These are phyloP conservation scores for Hymenoscyphus linearis DNA, from an alignment of 2,329 filamentous ascomycete species.

Conservation along the genomic window DNA sequence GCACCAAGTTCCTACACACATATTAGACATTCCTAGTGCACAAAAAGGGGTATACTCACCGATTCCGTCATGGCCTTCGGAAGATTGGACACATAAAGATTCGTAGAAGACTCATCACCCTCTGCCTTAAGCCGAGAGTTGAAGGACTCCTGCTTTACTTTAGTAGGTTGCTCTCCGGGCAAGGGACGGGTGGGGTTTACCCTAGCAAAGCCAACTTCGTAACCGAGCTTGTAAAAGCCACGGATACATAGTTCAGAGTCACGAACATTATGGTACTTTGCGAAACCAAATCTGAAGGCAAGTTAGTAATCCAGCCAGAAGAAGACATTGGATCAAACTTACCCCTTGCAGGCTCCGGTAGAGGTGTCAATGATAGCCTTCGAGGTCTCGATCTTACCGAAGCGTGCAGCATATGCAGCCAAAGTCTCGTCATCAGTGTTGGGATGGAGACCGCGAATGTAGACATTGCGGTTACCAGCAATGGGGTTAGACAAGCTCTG, in stretches of 20 bases:
- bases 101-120: slow-evolving; percentile 83
- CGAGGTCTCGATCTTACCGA: slow-evolving; percentile 90
- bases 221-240: slow-evolving; percentile 88
- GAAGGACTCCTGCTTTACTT: slow-evolving; percentile 74
- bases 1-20: slow-evolving; percentile 62
- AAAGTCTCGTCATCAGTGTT: slow-evolving; percentile 92
- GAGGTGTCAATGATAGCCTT: slow-evolving; percentile 97
- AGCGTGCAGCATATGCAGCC: slow-evolving; percentile 74
- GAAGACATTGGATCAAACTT: slow-evolving; percentile 30
- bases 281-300: slow-evolving; percentile 78
- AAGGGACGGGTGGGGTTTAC: slow-evolving; percentile 40
- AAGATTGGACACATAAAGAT: slow-evolving; percentile 96
- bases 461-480: slow-evolving; percentile 91
- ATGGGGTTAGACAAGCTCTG: slow-evolving; percentile 92
- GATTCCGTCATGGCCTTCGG: slow-evolving; percentile 89
- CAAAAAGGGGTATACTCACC: slow-evolving; percentile 44
- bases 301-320: slow-evolving; percentile 1
- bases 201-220: slow-evolving; percentile 95
- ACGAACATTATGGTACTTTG: slow-evolving; percentile 83
- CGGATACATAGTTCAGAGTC: slow-evolving; percentile 95
- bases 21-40: slow-evolving; percentile 22
- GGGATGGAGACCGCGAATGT: slow-evolving; percentile 92
- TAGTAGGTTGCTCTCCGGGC: slow-evolving; percentile 15
- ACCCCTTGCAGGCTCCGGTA: slow-evolving; percentile 96
- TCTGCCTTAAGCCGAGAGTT: slow-evolving; percentile 97